Conservation (phyloP, 2,329 filamentous ascomycete genomes). For the Thelonectria rubi region DNA sequence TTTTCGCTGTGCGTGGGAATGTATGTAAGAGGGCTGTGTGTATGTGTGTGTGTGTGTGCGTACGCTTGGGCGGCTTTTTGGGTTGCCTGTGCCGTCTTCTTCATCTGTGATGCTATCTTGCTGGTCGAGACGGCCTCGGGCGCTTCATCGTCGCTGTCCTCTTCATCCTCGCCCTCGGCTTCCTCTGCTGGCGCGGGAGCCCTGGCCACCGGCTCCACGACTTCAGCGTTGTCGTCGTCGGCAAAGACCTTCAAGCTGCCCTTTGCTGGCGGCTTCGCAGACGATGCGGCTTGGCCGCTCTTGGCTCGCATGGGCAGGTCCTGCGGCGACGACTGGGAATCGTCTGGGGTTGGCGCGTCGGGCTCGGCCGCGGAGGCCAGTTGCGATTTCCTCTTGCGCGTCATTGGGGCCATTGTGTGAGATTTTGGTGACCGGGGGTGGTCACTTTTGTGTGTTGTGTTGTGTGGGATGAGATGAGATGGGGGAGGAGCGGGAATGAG, state of each 20-base stretch:
- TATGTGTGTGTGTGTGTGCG: constrained; percentile 42
- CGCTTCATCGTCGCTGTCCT: constrained; percentile 62
- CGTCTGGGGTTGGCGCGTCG: constrained; percentile 25
- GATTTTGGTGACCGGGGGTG: background rate
- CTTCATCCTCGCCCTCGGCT: constrained; percentile 48
- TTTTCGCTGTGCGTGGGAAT: background rate
- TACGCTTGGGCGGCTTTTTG: constrained; percentile 63
- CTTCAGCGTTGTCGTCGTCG: constrained; percentile 46
- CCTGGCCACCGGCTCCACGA: constrained; percentile 23
- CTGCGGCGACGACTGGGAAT: constrained; percentile 33
- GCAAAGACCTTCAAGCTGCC: constrained; percentile 48
- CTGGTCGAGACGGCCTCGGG: constrained; percentile 67
- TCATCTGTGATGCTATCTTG: constrained; percentile 56
- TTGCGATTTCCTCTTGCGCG: constrained; percentile 45
- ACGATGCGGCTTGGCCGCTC: constrained; percentile 36
- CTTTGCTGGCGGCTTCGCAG: constrained; percentile 29
- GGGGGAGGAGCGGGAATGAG: constrained; percentile 12
- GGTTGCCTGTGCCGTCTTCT: constrained; percentile 57
- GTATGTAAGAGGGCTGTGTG: background rate
- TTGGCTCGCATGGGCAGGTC: constrained; percentile 50
- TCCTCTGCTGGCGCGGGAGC: constrained; percentile 31
- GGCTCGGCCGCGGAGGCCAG: constrained; percentile 31
- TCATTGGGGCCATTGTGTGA: constrained; percentile 39
- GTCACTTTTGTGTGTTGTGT: background rate
- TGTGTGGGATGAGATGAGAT: too few species aligned